A percentile compares a stretch with the other conserved stretches of the same genome.
phyloP scores from a whole-genome alignment of 352 stramenopile species.

The Phytophthora melonis region DNA sequence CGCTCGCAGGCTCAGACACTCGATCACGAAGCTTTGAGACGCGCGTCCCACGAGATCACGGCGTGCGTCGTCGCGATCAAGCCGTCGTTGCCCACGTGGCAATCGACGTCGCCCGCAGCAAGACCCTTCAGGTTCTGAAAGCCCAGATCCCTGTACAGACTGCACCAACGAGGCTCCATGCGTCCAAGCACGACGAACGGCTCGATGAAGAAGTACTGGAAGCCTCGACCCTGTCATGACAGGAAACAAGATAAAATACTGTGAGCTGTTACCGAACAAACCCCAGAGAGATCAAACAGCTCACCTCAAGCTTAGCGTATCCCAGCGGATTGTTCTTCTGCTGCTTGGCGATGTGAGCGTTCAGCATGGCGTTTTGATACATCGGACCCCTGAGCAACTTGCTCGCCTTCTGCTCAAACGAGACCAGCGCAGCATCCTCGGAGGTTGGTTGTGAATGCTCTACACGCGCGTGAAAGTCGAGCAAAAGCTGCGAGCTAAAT shows the following conservation, averaged over 20 bases:
- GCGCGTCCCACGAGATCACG: constrained; percentile 72
- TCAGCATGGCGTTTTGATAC: constrained; percentile 60
- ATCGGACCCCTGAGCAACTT: constrained; percentile 53
- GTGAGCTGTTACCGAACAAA: constrained; percentile 17
- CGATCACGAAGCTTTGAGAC: constrained; percentile 61
- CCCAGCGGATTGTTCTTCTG: constrained; percentile 46
- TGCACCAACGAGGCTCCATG: constrained; percentile 56
- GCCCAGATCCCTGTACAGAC: constrained; percentile 68
- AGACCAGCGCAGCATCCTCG: constrained; percentile 16
- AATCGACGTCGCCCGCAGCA: constrained; percentile 61
- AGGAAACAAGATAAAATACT: constrained; percentile 5
- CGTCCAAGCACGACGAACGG: constrained; percentile 73
- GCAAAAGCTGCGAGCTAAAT: constrained; percentile 63
- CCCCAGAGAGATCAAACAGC: not conserved
- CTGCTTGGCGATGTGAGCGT: constrained; percentile 42
- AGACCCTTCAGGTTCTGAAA: constrained; percentile 60
- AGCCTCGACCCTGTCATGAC: constrained; percentile 52
- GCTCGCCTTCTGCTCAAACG: constrained; percentile 46
- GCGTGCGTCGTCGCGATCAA: constrained; percentile 69
- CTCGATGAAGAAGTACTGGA: constrained; percentile 80
- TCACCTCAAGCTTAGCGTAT: constrained; percentile 83
- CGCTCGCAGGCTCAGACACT: constrained; percentile 66
- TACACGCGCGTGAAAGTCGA: constrained; percentile 61
- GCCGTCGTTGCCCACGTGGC: constrained; percentile 75
- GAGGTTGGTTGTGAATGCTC: constrained; percentile 38